Evolutionary conservation across 2,329 filamentous ascomycete species (phyloP).

Genomic region (Aureobasidium uvarum): DNA sequence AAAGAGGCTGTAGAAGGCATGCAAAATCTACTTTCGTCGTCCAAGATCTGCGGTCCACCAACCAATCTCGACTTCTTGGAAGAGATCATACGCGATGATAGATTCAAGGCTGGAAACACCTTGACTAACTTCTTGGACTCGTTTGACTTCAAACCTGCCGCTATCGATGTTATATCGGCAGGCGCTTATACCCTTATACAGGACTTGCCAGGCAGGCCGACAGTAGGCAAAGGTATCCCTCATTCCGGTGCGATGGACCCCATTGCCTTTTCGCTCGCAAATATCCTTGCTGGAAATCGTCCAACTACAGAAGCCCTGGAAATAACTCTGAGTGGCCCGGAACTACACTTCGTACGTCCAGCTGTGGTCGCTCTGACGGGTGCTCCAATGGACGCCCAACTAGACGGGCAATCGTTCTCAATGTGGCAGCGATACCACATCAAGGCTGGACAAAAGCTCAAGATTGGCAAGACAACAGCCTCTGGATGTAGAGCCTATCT

Average conservation of each 20-base stretch:
- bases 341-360: conserved; percentile 55
- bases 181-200: conserved; percentile 60
- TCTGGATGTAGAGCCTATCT: conserved; percentile 59
- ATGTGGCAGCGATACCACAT: conserved; percentile 58
- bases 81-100: conserved; percentile 48
- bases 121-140: conserved; percentile 56
- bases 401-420: conserved; percentile 51
- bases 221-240: conserved; percentile 58
- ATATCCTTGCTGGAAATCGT: conserved; percentile 59
- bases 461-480: conserved; percentile 54
- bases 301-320: conserved; percentile 55
- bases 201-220: conserved; percentile 58
- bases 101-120: conserved; percentile 53
- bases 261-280: conserved; percentile 58
- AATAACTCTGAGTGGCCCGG: conserved; percentile 60
- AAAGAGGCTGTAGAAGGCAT: conserved; percentile 48
- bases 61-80: conserved; percentile 59
- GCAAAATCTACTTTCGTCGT: conserved; percentile 45
- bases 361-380: conserved; percentile 59
- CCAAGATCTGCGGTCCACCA: conserved; percentile 53
- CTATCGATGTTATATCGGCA: conserved; percentile 56
- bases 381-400: conserved; percentile 51
- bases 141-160: conserved; percentile 52
- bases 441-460: conserved; percentile 53
- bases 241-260: conserved; percentile 62